phyloP scores from a whole-genome alignment of 2,329 filamentous ascomycete species.

The Zymoseptoria crescenta region DNA sequence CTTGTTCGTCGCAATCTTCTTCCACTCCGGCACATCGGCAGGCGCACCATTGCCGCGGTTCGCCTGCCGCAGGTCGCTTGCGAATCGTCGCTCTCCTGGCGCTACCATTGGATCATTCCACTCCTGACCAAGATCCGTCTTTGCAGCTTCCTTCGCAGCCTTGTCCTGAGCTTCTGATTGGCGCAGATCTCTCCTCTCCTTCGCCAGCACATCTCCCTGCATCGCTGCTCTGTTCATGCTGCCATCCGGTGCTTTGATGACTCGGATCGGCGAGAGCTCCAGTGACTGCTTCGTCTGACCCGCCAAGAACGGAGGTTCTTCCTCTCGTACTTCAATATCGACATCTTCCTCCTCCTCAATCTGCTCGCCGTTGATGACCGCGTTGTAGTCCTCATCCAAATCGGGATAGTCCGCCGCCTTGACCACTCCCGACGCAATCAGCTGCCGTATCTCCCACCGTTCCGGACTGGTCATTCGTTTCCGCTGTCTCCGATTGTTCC shows the following conservation, averaged over 20 bases:
- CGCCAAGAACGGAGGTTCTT: conserved; percentile 90
- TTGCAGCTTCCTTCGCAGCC: conserved; percentile 62
- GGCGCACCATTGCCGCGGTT: conserved; percentile 46
- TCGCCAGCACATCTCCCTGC: conserved; percentile 79
- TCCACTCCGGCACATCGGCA: conserved; percentile 79
- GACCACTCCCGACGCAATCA: conserved; percentile 90
- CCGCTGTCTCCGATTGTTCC: conserved; percentile 55
- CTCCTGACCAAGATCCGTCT: conserved; percentile 77
- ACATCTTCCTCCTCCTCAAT: conserved; percentile 94
- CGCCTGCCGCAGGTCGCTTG: conserved; percentile 69
- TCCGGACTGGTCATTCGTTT: conserved; percentile 96
- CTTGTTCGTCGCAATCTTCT: conserved; percentile 65
- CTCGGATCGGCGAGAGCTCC: conserved; percentile 88
- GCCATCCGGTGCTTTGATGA: conserved; percentile 96
- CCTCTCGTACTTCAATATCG: conserved; percentile 92
- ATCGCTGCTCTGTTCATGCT: conserved; percentile 95
- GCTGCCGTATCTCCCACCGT: conserved; percentile 92
- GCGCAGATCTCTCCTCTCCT: conserved; percentile 79
- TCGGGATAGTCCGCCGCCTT: conserved; percentile 93
- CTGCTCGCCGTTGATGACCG: conserved; percentile 75
- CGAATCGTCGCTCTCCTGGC: conserved; percentile 79
- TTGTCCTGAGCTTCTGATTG: conserved; percentile 81
- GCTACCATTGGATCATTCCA: conserved; percentile 97
- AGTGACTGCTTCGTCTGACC: conserved; percentile 95
- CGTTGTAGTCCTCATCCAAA: conserved; percentile 86